Conservation (phyloP, 257 asterid genomes). For the Plantago major region DNA sequence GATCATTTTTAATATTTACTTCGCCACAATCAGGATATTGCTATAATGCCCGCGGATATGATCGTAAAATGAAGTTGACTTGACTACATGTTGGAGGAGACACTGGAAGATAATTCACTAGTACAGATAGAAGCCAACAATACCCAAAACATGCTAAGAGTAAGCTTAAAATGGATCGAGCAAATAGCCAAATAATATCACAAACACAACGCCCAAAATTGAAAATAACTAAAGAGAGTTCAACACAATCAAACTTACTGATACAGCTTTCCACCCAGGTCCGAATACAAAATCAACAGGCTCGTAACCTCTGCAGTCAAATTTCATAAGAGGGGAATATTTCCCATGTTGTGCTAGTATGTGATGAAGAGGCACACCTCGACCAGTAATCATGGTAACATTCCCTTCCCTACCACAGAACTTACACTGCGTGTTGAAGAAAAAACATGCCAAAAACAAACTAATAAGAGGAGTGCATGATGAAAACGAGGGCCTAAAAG, state of each 20-base stretch:
- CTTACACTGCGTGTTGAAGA: conserved; percentile 59
- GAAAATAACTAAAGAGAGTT: background rate
- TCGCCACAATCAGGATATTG: no score
- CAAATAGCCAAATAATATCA: no score
- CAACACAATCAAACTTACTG: conserved; percentile 45
- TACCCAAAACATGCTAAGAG: background rate
- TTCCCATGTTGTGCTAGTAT: conserved; percentile 45
- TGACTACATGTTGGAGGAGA: background rate
- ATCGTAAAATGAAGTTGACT: background rate
- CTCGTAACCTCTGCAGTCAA: conserved; percentile 76
- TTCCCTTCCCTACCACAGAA: conserved; percentile 87
- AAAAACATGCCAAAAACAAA: conserved; percentile 13
- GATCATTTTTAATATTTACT: no score
- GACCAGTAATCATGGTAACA: conserved; percentile 66
- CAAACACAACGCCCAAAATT: background rate
- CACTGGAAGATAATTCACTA: background rate
- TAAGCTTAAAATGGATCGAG: background rate
- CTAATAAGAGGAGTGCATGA: conserved; percentile 8
- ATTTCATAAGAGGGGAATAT: conserved; percentile 56
- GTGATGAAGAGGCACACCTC: conserved; percentile 70
- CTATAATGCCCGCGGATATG: no score
- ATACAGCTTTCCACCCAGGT: conserved; percentile 75
- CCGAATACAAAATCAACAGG: conserved; percentile 72
- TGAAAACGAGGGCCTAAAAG: conserved; percentile 11
- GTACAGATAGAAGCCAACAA: background rate